phyloP scores from a whole-genome alignment of 2,329 filamentous ascomycete genomes.

The Zymoseptoria ardabiliae region DNA sequence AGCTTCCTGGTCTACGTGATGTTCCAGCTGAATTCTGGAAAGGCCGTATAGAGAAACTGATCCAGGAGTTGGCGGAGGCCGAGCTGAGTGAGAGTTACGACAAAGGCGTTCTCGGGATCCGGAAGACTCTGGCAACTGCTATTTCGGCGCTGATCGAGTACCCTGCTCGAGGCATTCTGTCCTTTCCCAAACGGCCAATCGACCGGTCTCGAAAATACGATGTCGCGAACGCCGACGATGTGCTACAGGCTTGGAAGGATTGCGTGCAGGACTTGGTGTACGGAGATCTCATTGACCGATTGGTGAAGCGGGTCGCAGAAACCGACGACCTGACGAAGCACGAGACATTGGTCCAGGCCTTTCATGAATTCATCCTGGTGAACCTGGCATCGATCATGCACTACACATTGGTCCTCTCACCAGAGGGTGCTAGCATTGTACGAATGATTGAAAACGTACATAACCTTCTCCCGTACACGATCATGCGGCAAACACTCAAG shows the following conservation, averaged over 20 bases:
- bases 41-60: conserved; percentile 51
- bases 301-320: conserved; percentile 55
- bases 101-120: conserved; percentile 64
- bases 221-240: conserved; percentile 49
- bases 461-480: conserved; percentile 61
- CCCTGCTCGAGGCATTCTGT: conserved; percentile 58
- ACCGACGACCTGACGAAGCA: conserved; percentile 59
- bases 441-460: conserved; percentile 65
- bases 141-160: conserved; percentile 63
- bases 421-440: conserved; percentile 67
- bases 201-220: conserved; percentile 46
- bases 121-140: conserved; percentile 68
- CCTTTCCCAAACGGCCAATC: conserved; percentile 41
- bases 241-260: conserved; percentile 59
- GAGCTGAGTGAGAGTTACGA: conserved; percentile 77
- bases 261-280: conserved; percentile 61
- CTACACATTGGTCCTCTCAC: conserved; percentile 63
- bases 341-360: conserved; percentile 54
- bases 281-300: conserved; percentile 56
- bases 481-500: conserved; percentile 65
- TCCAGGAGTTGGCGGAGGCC: conserved; percentile 56
- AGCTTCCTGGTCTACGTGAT: conserved; percentile 58
- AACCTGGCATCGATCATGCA: conserved; percentile 65
- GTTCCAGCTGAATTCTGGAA: conserved; percentile 60
- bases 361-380: neutral